Evolutionary conservation across 176 grass and related monocot genomes (phyloP).

Genomic region (Rhynchospora tenuis): DNA sequence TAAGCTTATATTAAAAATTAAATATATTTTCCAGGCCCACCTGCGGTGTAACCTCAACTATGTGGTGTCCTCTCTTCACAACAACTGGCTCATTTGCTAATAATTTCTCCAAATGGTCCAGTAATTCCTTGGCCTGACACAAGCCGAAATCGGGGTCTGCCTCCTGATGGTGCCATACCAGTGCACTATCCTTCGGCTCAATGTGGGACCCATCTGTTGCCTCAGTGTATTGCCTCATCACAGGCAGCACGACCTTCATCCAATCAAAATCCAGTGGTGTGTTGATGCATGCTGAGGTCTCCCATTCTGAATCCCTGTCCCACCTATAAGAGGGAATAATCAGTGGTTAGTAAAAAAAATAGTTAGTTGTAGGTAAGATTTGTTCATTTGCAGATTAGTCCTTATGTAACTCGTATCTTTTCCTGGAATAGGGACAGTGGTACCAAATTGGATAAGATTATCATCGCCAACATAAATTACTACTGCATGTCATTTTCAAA

Average conservation of each 20-base stretch:
- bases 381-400: conserved; percentile 6
- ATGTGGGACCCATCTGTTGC: conserved; percentile 46
- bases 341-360: background rate
- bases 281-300: conserved; percentile 18
- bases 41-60: conserved; percentile 57
- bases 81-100: conserved; percentile 49
- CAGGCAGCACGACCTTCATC: conserved; percentile 37
- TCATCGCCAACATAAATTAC: background rate
- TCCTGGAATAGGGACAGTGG: background rate
- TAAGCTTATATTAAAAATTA: conserved; percentile 4
- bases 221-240: conserved; percentile 41
- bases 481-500: conserved; percentile 7
- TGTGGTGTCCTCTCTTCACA: conserved; percentile 52
- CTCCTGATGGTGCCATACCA: conserved; percentile 61
- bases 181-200: conserved; percentile 48
- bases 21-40: conserved; percentile 20
- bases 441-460: conserved; percentile 10
- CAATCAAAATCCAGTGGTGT: conserved; percentile 29
- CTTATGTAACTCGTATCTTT: background rate
- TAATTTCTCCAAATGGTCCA: conserved; percentile 42
- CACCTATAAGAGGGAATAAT: conserved; percentile 29
- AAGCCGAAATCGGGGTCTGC: conserved; percentile 57
- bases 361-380: background rate
- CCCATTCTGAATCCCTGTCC: conserved; percentile 42
- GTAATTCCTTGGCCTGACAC: conserved; percentile 59